These are phyloP conservation scores for Gossypium australe DNA, from an alignment of 345 rosid species.

Conservation along the genomic window DNA sequence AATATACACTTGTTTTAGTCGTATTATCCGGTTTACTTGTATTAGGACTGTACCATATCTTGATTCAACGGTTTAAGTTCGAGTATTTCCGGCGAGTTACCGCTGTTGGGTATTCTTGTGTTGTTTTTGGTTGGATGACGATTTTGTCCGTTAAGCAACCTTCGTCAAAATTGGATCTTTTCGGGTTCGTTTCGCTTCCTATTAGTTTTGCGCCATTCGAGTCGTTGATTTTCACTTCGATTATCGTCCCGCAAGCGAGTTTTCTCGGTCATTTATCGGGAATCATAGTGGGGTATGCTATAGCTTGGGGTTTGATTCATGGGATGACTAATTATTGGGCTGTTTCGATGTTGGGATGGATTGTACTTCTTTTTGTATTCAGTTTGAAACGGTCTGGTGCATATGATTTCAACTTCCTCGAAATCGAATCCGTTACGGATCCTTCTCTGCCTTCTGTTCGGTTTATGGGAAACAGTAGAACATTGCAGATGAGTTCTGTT, in stretches of 20 bases:
- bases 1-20: constrained; percentile 75
- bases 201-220: constrained; percentile 96
- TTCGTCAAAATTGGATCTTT: constrained; percentile 83
- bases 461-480: constrained; percentile 69
- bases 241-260: constrained; percentile 97
- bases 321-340: constrained; percentile 99
- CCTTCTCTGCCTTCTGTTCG: constrained; percentile 76
- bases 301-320: constrained; percentile 89
- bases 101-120: constrained; percentile 97
- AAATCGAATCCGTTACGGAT: constrained; percentile 87
- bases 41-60: constrained; percentile 68
- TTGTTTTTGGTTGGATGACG: constrained; percentile 99
- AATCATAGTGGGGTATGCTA: constrained; percentile 82
- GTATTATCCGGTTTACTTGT: constrained; percentile 72
- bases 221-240: constrained; percentile 87
- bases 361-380: constrained; percentile 53
- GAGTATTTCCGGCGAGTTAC: constrained; percentile 89
- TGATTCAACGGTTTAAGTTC: constrained; percentile 68
- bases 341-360: constrained; percentile 81
- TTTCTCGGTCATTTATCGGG: constrained; percentile 94
- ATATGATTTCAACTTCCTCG: constrained; percentile 70
- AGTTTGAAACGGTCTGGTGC: constrained; percentile 92
- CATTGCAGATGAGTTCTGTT: constrained; percentile 67
- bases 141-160: constrained; percentile 94
- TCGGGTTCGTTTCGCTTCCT: constrained; percentile 88